A percentile compares a stretch with the other conserved stretches of the same genome.
Evolutionary conservation across 129 eudicot species (phyloP).

Genomic region (Sambucus nigra): DNA sequence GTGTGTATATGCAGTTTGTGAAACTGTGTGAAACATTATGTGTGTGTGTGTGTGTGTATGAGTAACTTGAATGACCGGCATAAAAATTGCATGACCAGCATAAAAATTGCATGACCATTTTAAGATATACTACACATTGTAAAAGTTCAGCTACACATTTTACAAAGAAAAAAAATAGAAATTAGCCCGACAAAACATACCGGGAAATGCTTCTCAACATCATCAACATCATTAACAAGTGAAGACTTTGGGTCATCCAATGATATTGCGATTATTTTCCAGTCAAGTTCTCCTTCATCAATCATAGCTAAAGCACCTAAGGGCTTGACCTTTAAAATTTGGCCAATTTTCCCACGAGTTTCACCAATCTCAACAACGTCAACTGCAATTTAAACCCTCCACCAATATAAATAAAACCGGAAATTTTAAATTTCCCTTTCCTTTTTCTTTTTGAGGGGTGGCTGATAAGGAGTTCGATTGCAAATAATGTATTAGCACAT

Average conservation of each 20-base stretch:
- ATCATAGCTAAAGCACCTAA: conserved; percentile 93
- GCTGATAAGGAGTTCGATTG: not conserved
- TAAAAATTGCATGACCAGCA: not conserved
- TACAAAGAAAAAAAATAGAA: not conserved
- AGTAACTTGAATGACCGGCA: not conserved
- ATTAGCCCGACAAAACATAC: conserved; percentile 24
- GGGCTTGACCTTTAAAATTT: conserved; percentile 88
- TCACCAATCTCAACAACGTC: conserved; percentile 99
- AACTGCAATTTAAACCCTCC: conserved; percentile 32
- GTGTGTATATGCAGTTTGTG: too few species aligned
- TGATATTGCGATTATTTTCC: conserved; percentile 95
- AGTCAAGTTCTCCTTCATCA: conserved; percentile 98
- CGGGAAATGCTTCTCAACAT: conserved; percentile 97
- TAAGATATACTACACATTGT: not conserved
- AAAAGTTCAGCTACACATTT: not conserved
- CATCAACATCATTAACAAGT: conserved; percentile 88
- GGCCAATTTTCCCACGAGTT: conserved; percentile 56
- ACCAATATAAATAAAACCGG: not conserved
- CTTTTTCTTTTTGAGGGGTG: not conserved
- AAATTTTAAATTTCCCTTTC: not conserved
- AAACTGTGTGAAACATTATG: too few species aligned
- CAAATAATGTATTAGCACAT: too few species aligned
- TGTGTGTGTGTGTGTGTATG: too few species aligned
- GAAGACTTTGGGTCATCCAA: conserved; percentile 97
- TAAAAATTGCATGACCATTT: not conserved